Evolutionary conservation across 495 filamentous ascomycete genomes (phyloP).

Genomic region (Xylaria palmicola): DNA sequence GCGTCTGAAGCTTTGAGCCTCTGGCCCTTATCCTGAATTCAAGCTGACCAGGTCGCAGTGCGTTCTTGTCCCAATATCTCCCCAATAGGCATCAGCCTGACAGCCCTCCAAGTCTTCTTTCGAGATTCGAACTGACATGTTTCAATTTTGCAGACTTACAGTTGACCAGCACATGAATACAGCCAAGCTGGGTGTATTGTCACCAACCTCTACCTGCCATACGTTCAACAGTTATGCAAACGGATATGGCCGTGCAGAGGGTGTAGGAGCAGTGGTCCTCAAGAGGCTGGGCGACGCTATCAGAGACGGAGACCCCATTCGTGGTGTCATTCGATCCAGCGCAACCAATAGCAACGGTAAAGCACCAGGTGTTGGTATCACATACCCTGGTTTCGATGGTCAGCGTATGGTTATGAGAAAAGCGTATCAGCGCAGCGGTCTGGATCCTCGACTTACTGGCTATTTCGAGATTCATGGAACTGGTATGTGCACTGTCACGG

Average conservation of each 20-base stretch:
- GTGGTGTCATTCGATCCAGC: background rate
- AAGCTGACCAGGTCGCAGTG: too few relatives aligned
- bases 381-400: background rate
- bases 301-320: background rate
- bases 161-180: conserved; percentile 40
- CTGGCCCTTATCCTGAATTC: too few relatives aligned
- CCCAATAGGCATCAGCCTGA: too few relatives aligned
- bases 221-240: background rate
- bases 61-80: too few relatives aligned
- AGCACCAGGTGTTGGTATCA: background rate
- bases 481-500: too few relatives aligned
- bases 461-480: background rate
- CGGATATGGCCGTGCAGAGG: background rate
- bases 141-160: too few relatives aligned
- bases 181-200: conserved; percentile 44
- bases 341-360: background rate
- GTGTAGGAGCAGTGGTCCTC: background rate
- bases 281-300: background rate
- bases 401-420: background rate
- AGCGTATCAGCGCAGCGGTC: background rate
- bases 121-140: too few relatives aligned
- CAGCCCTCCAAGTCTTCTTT: too few relatives aligned
- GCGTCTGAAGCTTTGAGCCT: too few relatives aligned
- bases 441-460: background rate
- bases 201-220: conserved; percentile 32